Base-by-base conservation (phyloP, 441 rosid species). In the Croton setiger region DNA sequence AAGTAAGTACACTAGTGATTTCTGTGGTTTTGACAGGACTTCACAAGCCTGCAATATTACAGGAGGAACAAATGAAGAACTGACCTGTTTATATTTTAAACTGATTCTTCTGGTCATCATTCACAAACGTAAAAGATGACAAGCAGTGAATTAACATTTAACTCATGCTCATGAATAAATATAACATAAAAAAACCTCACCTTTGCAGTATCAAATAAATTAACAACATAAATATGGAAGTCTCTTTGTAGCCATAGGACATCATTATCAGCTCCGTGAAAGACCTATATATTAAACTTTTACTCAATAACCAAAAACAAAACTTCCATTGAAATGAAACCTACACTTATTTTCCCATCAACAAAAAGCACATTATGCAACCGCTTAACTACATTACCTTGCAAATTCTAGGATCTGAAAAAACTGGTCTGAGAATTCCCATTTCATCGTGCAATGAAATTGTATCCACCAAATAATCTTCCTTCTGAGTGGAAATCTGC, bases 231-330 rank as follows among this genome's bases (percentile, higher is more conserved):
- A 58, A 92, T 83, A 75, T 88, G 98, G 77, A 94, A 94, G 80
- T 92, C 99, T 74, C 99, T 84, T 81, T 94, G 99, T 47, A 94
- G 85, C 99, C 99, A 94, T 35, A 92, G 77, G 69, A 94, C 80
- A 72, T 94, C 99, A 72, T 91, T 93, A 81, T 94, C 99, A 58
- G 98, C 97, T 64, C 99, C 98, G 59, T 94, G 99, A 77, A 94
- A 94, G 71, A 94, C 99, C 99, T 92, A 73, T 52, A 63, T 37
- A 65, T 63, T 49, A 74, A 77, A 70, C 56, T 21, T 27, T 41
- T 36, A 36, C 44, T 73, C 59, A 69, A 51, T 45, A 11, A 14
- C 23, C 27, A 35, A 23, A 76, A 57, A 51, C n/a, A 52, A 13
- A 36, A 20, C 21, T 35, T 27, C 3, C 13, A 5, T 4, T 62